These are phyloP conservation scores for Cryptosporidium felis DNA, from an alignment of 169 alveolate species.

Conservation along the genomic window DNA sequence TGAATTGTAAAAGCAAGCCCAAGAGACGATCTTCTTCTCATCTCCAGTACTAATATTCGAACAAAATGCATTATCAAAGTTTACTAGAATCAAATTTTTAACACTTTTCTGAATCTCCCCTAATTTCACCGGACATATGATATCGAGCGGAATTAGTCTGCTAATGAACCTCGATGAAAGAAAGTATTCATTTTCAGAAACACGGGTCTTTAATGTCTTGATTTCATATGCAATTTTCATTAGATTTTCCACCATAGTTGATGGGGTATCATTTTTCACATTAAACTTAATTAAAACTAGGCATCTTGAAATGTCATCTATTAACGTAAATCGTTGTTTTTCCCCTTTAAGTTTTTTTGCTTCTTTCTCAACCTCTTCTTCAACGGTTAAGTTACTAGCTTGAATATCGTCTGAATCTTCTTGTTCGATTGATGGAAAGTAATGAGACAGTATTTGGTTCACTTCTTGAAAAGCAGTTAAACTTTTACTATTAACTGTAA, in stretches of 20 bases:
- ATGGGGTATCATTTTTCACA: slow-evolving; percentile 1
- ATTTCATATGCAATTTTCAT: slow-evolving; percentile 16
- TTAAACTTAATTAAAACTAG: slow-evolving; percentile 36
- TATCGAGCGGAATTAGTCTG: slow-evolving; percentile 43
- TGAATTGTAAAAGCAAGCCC: slow-evolving; percentile 48
- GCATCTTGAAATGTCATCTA: slow-evolving; percentile 38
- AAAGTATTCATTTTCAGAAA: background rate
- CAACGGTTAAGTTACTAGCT: slow-evolving; percentile 6
- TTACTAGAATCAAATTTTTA: background rate
- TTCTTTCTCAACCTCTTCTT: slow-evolving; percentile 12
- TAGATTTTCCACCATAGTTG: slow-evolving; percentile 15
- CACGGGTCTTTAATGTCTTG: background rate
- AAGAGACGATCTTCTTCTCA: background rate
- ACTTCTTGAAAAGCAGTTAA: slow-evolving; percentile 49
- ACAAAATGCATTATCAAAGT: background rate
- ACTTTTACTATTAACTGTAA: slow-evolving; percentile 10
- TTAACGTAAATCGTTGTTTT: background rate
- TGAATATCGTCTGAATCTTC: background rate
- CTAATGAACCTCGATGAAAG: slow-evolving; percentile 41
- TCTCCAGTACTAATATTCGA: background rate
- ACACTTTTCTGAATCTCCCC: slow-evolving; percentile 12
- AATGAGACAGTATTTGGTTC: background rate
- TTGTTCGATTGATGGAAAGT: background rate
- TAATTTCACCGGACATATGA: slow-evolving; percentile 7
- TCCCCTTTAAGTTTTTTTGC: background rate